Evolutionary conservation across 768 basidiomycete genomes (phyloP).

Genomic region (Dictyophora rubrovolvata): DNA sequence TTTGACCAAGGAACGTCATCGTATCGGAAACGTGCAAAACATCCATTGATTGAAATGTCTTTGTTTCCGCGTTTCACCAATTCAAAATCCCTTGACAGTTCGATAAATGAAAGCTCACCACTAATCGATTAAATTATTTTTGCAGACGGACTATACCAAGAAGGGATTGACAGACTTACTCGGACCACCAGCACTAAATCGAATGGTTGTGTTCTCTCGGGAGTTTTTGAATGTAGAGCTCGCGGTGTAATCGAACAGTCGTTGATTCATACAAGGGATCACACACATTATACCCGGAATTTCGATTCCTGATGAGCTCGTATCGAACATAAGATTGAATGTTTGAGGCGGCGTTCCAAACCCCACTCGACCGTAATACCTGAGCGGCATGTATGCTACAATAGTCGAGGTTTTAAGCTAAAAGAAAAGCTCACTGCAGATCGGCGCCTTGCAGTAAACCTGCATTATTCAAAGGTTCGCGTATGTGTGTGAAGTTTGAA

Average conservation of each 20-base stretch:
- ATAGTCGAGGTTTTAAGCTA: not conserved
- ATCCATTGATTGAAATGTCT: slow-evolving; percentile 1
- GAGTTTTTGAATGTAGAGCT: slow-evolving; percentile 44
- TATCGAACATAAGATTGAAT: slow-evolving; percentile 45
- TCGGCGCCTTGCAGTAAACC: slow-evolving; percentile 45
- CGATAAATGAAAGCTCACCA: not conserved
- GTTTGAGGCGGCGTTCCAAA: slow-evolving; percentile 47
- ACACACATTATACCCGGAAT: slow-evolving; percentile 44
- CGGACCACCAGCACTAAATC: slow-evolving; percentile 38
- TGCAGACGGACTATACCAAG: not conserved
- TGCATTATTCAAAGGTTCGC: not conserved
- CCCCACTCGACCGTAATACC: slow-evolving; percentile 44
- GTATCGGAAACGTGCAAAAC: slow-evolving; percentile 29
- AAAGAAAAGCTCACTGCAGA: slow-evolving; percentile 33
- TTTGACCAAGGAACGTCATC: slow-evolving; percentile 37
- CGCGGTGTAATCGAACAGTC: slow-evolving; percentile 36
- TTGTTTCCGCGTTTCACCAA: not conserved
- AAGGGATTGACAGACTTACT: not conserved
- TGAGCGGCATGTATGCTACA: slow-evolving; percentile 13
- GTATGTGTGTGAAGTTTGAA: not conserved
- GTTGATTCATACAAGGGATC: slow-evolving; percentile 31
- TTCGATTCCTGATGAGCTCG: slow-evolving; percentile 39
- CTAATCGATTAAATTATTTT: not conserved
- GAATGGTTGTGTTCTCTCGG: slow-evolving; percentile 31
- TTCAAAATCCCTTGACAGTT: not conserved